These are phyloP conservation scores for Botryosphaeria dothidea DNA, from an alignment of 2,329 filamentous ascomycete species.

Conservation along the genomic window DNA sequence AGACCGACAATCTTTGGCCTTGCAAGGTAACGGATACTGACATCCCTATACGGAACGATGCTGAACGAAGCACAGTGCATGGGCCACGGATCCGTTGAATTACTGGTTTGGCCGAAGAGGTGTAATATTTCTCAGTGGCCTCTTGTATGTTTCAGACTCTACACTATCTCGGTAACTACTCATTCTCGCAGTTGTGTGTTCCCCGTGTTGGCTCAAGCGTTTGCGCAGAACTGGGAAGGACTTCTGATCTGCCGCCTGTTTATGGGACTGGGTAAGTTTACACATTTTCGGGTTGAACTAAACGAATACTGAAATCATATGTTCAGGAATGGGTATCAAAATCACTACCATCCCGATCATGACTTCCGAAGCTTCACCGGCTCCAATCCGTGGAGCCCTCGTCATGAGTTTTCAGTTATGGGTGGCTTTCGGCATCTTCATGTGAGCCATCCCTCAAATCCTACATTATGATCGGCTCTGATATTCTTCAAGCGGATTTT, in stretches of 20 bases:
- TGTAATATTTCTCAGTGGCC: conserved; percentile 26
- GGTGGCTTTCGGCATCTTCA: conserved; percentile 47
- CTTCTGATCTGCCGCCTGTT: conserved; percentile 39
- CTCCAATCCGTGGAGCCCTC: conserved; percentile 43
- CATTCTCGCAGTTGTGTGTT: conserved; percentile 16
- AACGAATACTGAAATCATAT: conserved; percentile 27
- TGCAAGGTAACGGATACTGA: background rate
- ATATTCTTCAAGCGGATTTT: conserved; percentile 28
- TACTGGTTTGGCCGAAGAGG: conserved; percentile 29
- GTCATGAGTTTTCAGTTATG: conserved; percentile 51
- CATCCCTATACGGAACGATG: background rate
- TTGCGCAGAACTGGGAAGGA: conserved; percentile 41
- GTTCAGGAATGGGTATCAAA: conserved; percentile 49
- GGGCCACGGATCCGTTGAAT: conserved; percentile 24
- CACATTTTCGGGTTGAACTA: conserved; percentile 20
- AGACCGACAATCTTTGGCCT: background rate
- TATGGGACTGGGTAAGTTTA: conserved; percentile 33
- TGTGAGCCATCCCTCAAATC: conserved; percentile 20
- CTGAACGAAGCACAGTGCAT: conserved; percentile 15
- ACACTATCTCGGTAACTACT: too few species aligned
- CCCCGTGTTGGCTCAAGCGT: conserved; percentile 35
- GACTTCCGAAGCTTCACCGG: conserved; percentile 39
- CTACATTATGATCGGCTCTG: background rate
- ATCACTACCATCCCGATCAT: conserved; percentile 47
- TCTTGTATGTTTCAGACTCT: conserved; percentile 10